phyloP scores from a whole-genome alignment of 208 protist genomes.

The Sergeia podlipaevii region DNA sequence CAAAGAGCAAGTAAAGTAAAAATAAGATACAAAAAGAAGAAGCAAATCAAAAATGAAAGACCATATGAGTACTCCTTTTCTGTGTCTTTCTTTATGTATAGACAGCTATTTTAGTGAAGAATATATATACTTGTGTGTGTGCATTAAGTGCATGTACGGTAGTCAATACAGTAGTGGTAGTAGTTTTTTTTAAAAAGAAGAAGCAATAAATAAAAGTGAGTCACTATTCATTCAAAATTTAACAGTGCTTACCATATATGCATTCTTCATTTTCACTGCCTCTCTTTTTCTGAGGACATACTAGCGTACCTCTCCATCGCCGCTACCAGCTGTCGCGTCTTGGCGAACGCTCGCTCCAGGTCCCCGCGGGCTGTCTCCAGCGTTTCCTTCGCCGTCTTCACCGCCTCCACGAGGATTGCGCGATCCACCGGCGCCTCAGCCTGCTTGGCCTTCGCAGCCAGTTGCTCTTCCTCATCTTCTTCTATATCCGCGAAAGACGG shows the following conservation, averaged over 20 bases:
- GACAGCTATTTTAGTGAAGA: too few species aligned
- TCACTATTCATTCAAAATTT: constrained; percentile 8
- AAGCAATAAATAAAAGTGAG: not conserved
- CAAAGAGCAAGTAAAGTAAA: not conserved
- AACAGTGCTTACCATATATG: not conserved
- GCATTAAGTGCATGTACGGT: not conserved
- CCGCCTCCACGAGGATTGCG: constrained; percentile 7
- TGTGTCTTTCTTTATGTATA: not conserved
- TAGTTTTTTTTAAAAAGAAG: not conserved
- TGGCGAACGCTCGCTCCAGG: constrained; percentile 9
- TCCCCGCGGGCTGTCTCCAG: constrained; percentile 3
- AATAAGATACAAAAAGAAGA: not conserved
- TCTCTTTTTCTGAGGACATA: not conserved
- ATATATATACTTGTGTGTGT: too few species aligned
- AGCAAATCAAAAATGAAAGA: constrained; percentile 8
- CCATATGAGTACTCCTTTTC: constrained; percentile 5
- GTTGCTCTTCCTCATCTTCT: too few species aligned
- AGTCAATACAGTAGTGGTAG: not conserved
- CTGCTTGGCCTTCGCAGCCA: too few species aligned
- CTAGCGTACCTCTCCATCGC: constrained; percentile 10
- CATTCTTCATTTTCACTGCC: not conserved
- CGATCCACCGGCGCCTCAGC: too few species aligned
- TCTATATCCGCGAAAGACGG: too few species aligned
- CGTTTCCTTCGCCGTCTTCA: constrained; percentile 14
- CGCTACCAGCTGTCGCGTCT: constrained; percentile 12